A percentile compares a stretch with the other conserved stretches of the same genome.
Conservation (phyloP, 345 rosid species). For the Noccaea bulbosa region DNA sequence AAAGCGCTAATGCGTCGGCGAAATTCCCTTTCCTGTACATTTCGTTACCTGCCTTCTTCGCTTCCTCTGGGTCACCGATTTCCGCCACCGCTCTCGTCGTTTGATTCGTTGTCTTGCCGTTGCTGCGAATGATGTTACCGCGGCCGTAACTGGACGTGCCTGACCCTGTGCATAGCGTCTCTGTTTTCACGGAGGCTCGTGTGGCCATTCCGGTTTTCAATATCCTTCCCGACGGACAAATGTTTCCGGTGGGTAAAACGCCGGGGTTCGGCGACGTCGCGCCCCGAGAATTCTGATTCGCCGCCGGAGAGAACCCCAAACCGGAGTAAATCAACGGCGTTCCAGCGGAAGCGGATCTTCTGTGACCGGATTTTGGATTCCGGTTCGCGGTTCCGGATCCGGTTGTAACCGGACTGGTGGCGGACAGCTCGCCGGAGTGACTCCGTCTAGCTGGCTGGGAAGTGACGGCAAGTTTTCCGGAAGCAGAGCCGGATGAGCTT, state of each 20-base stretch:
- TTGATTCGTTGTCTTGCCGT: slow-evolving; percentile 28
- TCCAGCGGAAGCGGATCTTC: slow-evolving; percentile 87
- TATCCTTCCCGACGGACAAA: slow-evolving; percentile 90
- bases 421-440: slow-evolving; percentile 71
- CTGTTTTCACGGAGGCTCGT: slow-evolving; percentile 55
- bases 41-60: slow-evolving; percentile 83
- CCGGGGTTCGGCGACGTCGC: slow-evolving; percentile 52
- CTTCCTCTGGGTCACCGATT: slow-evolving; percentile 65
- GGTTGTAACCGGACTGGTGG: slow-evolving; percentile 23
- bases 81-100: slow-evolving; percentile 48
- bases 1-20: slow-evolving; percentile 71
- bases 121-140: slow-evolving; percentile 73
- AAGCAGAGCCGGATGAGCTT: slow-evolving; percentile 47
- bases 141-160: slow-evolving; percentile 89
- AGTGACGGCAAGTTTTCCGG: slow-evolving; percentile 40
- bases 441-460: slow-evolving; percentile 43
- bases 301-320: slow-evolving; percentile 48
- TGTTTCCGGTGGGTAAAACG: slow-evolving; percentile 79
- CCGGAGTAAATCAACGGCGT: slow-evolving; percentile 75
- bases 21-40: slow-evolving; percentile 72
- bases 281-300: slow-evolving; percentile 32
- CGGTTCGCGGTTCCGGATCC: slow-evolving; percentile 48
- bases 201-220: slow-evolving; percentile 57
- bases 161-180: slow-evolving; percentile 52
- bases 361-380: slow-evolving; percentile 53